phyloP scores from a whole-genome alignment of 345 rosid species.

The Eucalyptus coolabah region DNA sequence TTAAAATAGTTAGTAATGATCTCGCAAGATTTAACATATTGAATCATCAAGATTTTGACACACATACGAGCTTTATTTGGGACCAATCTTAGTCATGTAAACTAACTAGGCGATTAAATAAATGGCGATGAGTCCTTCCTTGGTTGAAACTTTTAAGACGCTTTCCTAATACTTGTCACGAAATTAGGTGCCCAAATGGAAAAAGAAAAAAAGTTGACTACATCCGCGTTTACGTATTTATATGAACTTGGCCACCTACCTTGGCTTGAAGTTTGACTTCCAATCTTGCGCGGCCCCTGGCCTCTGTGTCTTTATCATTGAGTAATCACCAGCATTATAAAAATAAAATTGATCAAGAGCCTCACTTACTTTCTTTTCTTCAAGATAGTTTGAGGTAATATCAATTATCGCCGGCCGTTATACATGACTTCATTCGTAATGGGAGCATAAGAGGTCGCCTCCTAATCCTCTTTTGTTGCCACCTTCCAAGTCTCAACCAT shows the following conservation, averaged over 20 bases:
- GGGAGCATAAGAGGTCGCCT: background rate
- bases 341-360: background rate
- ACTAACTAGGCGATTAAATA: background rate
- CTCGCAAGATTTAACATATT: background rate
- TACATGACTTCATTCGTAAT: background rate
- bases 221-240: background rate
- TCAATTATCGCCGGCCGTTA: background rate
- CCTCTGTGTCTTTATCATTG: background rate
- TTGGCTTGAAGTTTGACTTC: background rate
- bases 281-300: background rate
- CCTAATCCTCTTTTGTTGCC: background rate
- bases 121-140: background rate
- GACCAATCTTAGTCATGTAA: background rate
- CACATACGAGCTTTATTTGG: background rate
- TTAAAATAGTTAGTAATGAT: background rate
- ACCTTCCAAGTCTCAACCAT: background rate
- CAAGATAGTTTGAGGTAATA: background rate
- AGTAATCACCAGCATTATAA: background rate
- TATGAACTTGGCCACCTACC: background rate
- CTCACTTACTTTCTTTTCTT: background rate
- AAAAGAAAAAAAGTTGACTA: background rate
- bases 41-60: background rate
- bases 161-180: background rate
- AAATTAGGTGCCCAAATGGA: background rate
- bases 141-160: background rate